Conservation (phyloP, 495 filamentous ascomycete species). For the Jackrogersella minutella region DNA sequence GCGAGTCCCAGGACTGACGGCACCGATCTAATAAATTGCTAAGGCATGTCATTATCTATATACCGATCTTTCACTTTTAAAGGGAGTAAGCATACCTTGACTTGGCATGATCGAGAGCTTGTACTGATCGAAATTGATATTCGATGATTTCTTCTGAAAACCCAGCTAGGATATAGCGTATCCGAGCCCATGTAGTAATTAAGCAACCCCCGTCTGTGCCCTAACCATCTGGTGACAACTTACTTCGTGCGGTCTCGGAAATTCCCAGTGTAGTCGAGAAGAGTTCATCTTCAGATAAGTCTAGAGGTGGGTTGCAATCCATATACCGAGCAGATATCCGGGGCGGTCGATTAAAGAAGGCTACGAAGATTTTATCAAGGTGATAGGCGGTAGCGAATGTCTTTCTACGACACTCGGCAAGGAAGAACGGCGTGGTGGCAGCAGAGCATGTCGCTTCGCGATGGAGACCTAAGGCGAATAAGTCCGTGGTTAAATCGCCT, state of each 20-base stretch:
- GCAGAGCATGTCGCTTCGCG: not conserved
- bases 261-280: not conserved
- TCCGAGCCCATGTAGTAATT: not conserved
- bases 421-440: not conserved
- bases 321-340: not conserved
- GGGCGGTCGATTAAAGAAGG: not conserved
- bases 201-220: not conserved
- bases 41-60: not conserved
- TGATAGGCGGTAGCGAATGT: constrained; percentile 2
- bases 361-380: constrained; percentile 4
- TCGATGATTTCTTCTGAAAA: not conserved
- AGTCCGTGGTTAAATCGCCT: not conserved
- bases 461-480: constrained; percentile 1
- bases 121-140: not conserved
- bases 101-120: not conserved
- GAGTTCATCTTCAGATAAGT: constrained; percentile 3
- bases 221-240: constrained; percentile 2
- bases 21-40: not conserved
- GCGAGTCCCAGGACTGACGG: not conserved
- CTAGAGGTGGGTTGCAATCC: not conserved
- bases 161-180: not conserved
- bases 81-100: not conserved
- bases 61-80: not conserved
- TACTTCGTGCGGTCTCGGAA: not conserved
- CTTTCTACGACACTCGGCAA: constrained; percentile 1